Base-by-base conservation (phyloP, 345 rosid species). In the Leavenworthia alabamica region DNA sequence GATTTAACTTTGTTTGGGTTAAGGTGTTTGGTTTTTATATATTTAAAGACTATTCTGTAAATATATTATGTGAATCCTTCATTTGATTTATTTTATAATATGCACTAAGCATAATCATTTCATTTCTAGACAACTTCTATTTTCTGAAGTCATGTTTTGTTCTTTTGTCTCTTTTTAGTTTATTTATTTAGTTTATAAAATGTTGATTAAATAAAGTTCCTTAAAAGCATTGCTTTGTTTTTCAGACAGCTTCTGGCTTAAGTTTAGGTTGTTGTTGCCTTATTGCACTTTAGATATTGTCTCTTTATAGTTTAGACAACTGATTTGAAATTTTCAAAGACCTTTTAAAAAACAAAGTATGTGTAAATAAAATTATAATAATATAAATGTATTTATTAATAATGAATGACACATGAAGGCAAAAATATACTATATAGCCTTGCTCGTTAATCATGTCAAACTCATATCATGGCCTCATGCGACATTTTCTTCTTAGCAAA, bases 221-320 rank as follows among this genome's bases (percentile, higher is more conserved):
- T 56, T 56, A 63, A 71, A 63, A 71, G 64, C 64, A 48, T 63
- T 63, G 70, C 70, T 71, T 63, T 71, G 75, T 31, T 40, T 71
- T 63, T 56, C 75, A 71, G 64, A 63, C 75, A 71, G 69, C 75
- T 71, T 71, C 70, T 63, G 64, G 19, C 13, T 71, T 14, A 63
- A 71, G 75, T 49, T 56, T 56, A 13, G 70, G 45, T 71, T 62
- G 75, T n/a, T n/a, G n/a, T 71, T 70, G 69, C 59, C 74, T 62
- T 39, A 62, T 46, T 71, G 64, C 52, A 28, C 75, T 71, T 71
- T 69, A 69, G 17, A 27, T 69, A 43, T 52, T 16, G 23, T 61
- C 35, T 53, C 56, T 36, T 22, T 45, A 56, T 28, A 55, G 44
- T 62, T 61, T 46, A 36, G 16, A 55, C 54, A 28, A 27, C 9